These are phyloP conservation scores for Puccinia novopanici DNA, from an alignment of 1,284 basidiomycete genomes.

Conservation along the genomic window DNA sequence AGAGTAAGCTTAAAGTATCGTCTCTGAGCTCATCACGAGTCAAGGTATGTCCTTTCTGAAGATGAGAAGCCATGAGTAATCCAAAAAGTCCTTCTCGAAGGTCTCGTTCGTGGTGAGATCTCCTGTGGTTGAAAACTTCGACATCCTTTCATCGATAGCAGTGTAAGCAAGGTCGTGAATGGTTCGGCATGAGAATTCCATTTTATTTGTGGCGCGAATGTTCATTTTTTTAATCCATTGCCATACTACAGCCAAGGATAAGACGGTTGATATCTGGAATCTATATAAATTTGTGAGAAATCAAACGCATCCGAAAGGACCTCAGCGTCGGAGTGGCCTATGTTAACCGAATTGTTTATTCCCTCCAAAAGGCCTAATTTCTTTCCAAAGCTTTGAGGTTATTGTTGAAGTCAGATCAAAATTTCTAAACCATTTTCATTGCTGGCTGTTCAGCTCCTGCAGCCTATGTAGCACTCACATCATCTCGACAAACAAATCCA, in stretches of 20 bases:
- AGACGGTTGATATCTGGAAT: slow-evolving; percentile 17
- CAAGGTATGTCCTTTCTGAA: slow-evolving; percentile 14
- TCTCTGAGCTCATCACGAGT: slow-evolving; percentile 31
- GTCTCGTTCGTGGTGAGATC: background rate
- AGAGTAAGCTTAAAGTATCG: slow-evolving; percentile 16
- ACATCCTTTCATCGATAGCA: slow-evolving; percentile 13
- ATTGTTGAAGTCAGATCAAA: background rate
- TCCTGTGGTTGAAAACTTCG: background rate
- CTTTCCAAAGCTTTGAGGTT: background rate
- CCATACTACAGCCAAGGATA: background rate
- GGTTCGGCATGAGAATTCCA: slow-evolving; percentile 7
- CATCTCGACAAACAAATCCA: slow-evolving; percentile 26
- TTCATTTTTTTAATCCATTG: slow-evolving; percentile 11
- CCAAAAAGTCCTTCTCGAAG: slow-evolving; percentile 25
- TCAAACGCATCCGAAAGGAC: slow-evolving; percentile 13
- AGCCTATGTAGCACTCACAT: background rate
- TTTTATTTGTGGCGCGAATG: background rate
- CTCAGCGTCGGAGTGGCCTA: background rate
- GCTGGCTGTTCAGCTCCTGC: background rate
- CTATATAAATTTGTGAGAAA: slow-evolving; percentile 18
- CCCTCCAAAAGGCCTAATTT: background rate
- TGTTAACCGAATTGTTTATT: background rate
- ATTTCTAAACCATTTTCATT: background rate
- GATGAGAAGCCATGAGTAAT: background rate
- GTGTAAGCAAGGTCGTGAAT: slow-evolving; percentile 23